Evolutionary conservation across 2,329 filamentous ascomycete species (phyloP).

Genomic region (Xylaria sp.): DNA sequence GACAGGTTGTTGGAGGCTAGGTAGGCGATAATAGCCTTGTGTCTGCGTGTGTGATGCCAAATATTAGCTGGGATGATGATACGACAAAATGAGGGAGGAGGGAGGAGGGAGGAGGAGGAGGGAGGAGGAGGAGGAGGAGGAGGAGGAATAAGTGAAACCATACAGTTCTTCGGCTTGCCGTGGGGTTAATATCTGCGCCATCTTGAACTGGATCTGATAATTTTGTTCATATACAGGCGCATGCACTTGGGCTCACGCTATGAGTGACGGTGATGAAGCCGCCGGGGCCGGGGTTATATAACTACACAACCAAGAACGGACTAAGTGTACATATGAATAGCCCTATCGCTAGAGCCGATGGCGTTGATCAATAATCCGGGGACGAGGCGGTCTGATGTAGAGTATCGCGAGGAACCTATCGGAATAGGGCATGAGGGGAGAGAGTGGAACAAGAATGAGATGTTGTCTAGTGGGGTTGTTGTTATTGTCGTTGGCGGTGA

Average conservation of each 20-base stretch:
- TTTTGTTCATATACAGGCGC: conserved; percentile 10
- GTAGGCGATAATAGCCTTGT: conserved; percentile 95
- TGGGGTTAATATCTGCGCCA: conserved; percentile 48
- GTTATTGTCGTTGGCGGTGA: background rate
- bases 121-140: too few species aligned
- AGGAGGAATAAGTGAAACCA: conserved; percentile 19
- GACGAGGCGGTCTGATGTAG: background rate
- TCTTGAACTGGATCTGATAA: conserved; percentile 33
- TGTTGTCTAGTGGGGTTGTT: background rate
- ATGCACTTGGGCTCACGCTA: background rate
- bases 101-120: too few species aligned
- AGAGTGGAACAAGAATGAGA: background rate
- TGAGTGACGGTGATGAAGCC: background rate
- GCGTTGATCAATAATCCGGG: background rate
- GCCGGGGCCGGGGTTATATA: background rate
- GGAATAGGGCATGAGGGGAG: background rate
- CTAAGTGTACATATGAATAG: background rate
- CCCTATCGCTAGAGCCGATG: background rate
- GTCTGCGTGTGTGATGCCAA: conserved; percentile 48
- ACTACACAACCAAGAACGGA: background rate
- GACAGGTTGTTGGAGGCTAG: conserved; percentile 77
- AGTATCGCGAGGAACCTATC: background rate
- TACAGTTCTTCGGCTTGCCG: conserved; percentile 50
- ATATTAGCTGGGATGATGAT: conserved; percentile 7
- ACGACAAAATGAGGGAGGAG: background rate